Evolutionary conservation across 2,329 filamentous ascomycete genomes (phyloP), one percentile per base, ranked within the genome.

Genomic region (Penicillium verrucosum): DNA sequence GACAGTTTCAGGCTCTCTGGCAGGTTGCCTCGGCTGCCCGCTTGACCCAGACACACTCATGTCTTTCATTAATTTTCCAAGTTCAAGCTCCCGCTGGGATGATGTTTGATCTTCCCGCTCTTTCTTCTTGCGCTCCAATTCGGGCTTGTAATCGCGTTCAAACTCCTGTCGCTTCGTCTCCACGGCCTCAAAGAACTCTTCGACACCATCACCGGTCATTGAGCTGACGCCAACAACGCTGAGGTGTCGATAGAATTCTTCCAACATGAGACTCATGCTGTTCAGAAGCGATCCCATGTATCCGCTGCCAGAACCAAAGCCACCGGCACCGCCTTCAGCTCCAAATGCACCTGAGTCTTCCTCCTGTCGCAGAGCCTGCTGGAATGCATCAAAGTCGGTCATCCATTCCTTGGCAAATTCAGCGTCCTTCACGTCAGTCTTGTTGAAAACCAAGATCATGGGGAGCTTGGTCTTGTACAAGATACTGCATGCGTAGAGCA

Each of bases 391-490:
- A 69, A 97, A 99, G 74, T 99, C 93, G 6, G 92, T 96, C 94
- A 99, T 99, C 94, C 95, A 99, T 71, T 97, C 92, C 77, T 93
- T 94, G 1, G 92, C 94, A 69, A 96, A 96, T 27, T 85, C 83
- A 0, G 92, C 90, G 68, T 95, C 89, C 73, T 96, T 91, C 41
- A 96, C 91, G 69, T 99, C 94, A 0, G 92, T 97, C 80, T 99
- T 99, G 81, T 99, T 99, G 82, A 99, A 97, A 11, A 99, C 94
- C 8, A 99, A 79, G 52, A 99, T 95, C 94, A 99, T 99, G 25
- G 94, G 94, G 0, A 99, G 81, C 73, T 96, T 96, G 2, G 93
- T 97, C 80, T 97, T 97, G 84, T 99, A 99, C 16, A 99, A 84
- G 62, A 99, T 99, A 58, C 90, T 96, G 81, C 94, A 97, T 23